Evolutionary conservation across 2,329 filamentous ascomycete species (phyloP).

Genomic region (Tolypocladium ovalisporum): DNA sequence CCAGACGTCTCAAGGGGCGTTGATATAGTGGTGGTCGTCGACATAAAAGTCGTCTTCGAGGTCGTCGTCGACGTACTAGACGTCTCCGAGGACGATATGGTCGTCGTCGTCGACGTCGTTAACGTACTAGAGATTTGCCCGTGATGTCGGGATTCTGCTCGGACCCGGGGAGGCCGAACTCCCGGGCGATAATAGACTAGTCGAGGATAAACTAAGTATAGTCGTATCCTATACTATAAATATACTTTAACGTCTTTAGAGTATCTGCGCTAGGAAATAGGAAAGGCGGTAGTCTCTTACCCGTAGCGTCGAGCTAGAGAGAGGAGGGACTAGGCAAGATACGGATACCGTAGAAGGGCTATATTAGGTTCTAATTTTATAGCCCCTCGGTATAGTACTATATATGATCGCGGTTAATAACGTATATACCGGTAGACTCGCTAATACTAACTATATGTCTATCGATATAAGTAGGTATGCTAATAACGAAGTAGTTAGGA

Average conservation of each 20-base stretch:
- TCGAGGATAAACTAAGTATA: constrained; percentile 54
- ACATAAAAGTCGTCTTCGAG: too few species aligned
- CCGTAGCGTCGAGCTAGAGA: constrained; percentile 51
- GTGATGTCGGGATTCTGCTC: constrained; percentile 54
- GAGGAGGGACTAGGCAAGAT: constrained; percentile 50
- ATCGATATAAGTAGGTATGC: constrained; percentile 54
- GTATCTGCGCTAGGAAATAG: constrained; percentile 49
- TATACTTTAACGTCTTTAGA: constrained; percentile 45
- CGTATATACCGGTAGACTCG: constrained; percentile 37
- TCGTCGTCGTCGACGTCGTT: too few species aligned
- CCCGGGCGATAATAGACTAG: constrained; percentile 46
- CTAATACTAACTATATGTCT: constrained; percentile 50
- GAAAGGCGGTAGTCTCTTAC: constrained; percentile 44
- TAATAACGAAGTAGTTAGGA: constrained; percentile 45
- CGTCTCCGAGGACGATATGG: too few species aligned
- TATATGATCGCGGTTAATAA: constrained; percentile 53
- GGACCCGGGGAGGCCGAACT: constrained; percentile 51
- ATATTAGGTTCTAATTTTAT: constrained; percentile 51
- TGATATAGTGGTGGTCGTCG: not conserved
- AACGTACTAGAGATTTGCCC: too few species aligned
- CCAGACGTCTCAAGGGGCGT: not conserved
- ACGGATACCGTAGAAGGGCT: constrained; percentile 49
- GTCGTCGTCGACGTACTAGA: too few species aligned
- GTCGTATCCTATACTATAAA: constrained; percentile 49
- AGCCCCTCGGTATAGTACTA: constrained; percentile 58